Evolutionary conservation across 208 protist genomes (phyloP).

Genomic region (Leishmania turanica): DNA sequence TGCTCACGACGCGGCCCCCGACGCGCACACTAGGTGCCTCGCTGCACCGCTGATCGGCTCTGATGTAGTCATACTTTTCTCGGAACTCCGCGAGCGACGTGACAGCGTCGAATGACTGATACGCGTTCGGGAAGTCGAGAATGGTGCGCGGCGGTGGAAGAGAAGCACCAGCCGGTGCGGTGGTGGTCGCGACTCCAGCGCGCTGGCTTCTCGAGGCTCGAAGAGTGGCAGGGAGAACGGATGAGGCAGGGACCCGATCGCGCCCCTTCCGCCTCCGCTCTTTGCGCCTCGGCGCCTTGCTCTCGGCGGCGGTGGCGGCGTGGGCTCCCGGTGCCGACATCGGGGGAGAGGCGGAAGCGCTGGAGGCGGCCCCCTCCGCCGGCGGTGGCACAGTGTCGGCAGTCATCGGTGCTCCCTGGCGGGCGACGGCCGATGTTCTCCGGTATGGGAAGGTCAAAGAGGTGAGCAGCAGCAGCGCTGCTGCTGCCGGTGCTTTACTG

Average conservation of each 20-base stretch:
- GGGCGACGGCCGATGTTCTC: background rate
- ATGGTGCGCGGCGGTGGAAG: conserved; percentile 35
- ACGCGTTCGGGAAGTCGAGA: conserved; percentile 53
- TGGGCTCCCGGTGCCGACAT: background rate
- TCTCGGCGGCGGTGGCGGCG: background rate
- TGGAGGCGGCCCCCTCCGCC: background rate
- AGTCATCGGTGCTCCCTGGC: background rate
- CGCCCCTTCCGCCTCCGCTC: background rate
- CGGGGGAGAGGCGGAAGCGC: conserved; percentile 3
- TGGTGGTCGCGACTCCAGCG: background rate
- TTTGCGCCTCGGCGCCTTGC: background rate
- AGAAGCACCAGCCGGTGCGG: background rate
- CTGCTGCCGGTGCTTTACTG: background rate
- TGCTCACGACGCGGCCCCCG: conserved; percentile 69
- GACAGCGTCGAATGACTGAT: conserved; percentile 63
- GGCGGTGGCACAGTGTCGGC: background rate
- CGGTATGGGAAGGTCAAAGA: conserved; percentile 16
- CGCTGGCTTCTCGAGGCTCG: background rate
- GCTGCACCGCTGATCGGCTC: conserved; percentile 6
- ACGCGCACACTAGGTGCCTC: conserved; percentile 48
- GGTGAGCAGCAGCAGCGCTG: conserved; percentile 7
- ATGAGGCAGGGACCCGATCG: background rate
- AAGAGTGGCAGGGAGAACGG: background rate
- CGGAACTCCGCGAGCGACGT: conserved; percentile 53
- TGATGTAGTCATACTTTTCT: conserved; percentile 42